phyloP scores from a whole-genome alignment of 495 filamentous ascomycete species.

The Elaphomyces granulatus region DNA sequence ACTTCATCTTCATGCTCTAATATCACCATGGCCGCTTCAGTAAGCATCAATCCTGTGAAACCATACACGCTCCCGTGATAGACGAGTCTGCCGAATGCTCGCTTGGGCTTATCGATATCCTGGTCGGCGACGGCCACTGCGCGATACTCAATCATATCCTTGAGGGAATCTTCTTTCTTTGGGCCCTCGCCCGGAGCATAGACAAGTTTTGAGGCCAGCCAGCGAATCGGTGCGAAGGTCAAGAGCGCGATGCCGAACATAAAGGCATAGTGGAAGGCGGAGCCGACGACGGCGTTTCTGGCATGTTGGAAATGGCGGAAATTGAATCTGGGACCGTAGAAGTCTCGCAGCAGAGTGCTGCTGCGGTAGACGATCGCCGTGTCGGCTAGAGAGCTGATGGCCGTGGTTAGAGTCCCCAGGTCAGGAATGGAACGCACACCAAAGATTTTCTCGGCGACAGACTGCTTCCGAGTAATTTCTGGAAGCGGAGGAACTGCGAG shows the following conservation, averaged over 20 bases:
- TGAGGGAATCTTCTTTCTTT: constrained; percentile 36
- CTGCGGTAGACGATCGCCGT: constrained; percentile 55
- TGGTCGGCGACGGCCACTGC: constrained; percentile 51
- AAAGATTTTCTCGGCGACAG: constrained; percentile 32
- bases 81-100: constrained; percentile 43
- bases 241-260: constrained; percentile 38
- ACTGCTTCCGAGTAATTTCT: constrained; percentile 15
- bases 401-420: constrained; percentile 54
- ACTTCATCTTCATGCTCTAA: constrained; percentile 46
- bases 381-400: constrained; percentile 43
- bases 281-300: constrained; percentile 42
- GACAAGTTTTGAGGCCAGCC: constrained; percentile 37
- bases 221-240: constrained; percentile 38
- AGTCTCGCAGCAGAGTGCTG: constrained; percentile 55
- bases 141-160: constrained; percentile 48
- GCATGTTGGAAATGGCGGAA: constrained; percentile 55
- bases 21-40: constrained; percentile 57
- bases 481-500: constrained; percentile 45
- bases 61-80: constrained; percentile 52
- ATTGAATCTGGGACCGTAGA: constrained; percentile 61
- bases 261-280: constrained; percentile 42
- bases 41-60: constrained; percentile 51
- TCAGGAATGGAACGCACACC: constrained; percentile 48
- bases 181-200: constrained; percentile 57
- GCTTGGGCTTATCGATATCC: constrained; percentile 25